Evolutionary conservation across 2,329 filamentous ascomycete genomes (phyloP).

Genomic region (Sporothrix protearum): DNA sequence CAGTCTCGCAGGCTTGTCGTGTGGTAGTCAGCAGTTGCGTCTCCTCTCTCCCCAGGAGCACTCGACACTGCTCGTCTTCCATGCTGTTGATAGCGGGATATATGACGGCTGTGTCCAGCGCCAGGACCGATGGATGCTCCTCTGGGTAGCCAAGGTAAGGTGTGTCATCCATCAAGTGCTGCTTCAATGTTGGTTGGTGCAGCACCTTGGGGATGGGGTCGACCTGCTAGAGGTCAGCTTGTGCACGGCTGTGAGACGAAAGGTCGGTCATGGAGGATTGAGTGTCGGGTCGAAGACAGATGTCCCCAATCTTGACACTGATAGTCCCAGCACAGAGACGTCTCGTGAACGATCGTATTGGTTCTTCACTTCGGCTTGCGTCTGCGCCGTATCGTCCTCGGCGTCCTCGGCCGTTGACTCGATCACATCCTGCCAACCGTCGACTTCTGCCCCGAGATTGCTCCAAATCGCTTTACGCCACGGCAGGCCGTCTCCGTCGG

Average conservation of each 20-base stretch:
- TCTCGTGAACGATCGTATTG: background rate
- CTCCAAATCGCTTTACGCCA: background rate
- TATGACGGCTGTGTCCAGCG: background rate
- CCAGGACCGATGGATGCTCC: conserved; percentile 23
- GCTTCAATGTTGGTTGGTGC: conserved; percentile 28
- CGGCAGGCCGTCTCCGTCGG: too few relatives aligned
- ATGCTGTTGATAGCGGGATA: conserved; percentile 18
- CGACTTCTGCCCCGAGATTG: conserved; percentile 3
- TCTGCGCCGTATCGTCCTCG: conserved; percentile 11
- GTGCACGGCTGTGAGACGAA: conserved; percentile 24
- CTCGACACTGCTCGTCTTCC: conserved; percentile 12
- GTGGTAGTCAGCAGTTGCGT: background rate
- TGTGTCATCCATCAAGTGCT: conserved; percentile 29
- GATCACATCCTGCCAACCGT: conserved; percentile 1
- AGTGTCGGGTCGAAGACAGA: background rate
- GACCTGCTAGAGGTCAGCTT: conserved; percentile 30
- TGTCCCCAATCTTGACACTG: background rate
- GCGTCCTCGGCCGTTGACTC: background rate
- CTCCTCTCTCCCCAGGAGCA: background rate
- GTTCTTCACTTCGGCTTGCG: background rate
- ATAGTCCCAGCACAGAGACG: background rate
- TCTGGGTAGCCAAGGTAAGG: conserved; percentile 31
- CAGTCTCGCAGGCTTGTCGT: conserved; percentile 28
- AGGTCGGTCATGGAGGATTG: background rate
- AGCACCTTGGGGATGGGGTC: conserved; percentile 32